phyloP scores from a whole-genome alignment of 1,284 basidiomycete species.

The Serendipita sp. region DNA sequence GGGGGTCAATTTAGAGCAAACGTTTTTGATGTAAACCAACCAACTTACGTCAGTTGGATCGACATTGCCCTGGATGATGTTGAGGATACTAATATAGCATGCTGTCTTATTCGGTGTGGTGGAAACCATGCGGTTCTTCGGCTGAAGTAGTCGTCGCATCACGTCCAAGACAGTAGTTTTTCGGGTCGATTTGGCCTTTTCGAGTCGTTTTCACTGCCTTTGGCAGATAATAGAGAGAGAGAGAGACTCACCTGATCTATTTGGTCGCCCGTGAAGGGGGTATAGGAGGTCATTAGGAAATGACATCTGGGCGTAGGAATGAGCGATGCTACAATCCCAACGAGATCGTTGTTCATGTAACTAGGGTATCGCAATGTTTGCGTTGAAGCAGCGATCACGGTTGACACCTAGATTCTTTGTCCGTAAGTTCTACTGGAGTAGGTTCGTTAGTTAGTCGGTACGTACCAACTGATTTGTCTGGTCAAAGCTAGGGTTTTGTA shows the following conservation, averaged over 20 bases:
- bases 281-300: slow-evolving; percentile 99
- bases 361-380: slow-evolving; percentile 95
- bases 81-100: slow-evolving; percentile 95
- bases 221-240: slow-evolving; percentile 1
- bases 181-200: slow-evolving; percentile 72
- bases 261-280: slow-evolving; percentile 92
- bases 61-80: slow-evolving; percentile 97
- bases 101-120: slow-evolving; percentile 81
- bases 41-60: slow-evolving; percentile 84
- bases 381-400: slow-evolving; percentile 93
- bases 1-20: not conserved
- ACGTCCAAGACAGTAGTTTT: slow-evolving; percentile 95
- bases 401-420: slow-evolving; percentile 54
- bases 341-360: slow-evolving; percentile 99
- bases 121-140: slow-evolving; percentile 98
- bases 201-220: slow-evolving; percentile 10
- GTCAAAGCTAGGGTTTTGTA: slow-evolving; percentile 83
- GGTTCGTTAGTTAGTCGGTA: slow-evolving; percentile 2
- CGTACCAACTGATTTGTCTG: slow-evolving; percentile 88
- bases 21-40: not conserved
- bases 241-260: slow-evolving; percentile 57
- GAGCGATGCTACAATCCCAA: slow-evolving; percentile 91
- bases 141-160: slow-evolving; percentile 93
- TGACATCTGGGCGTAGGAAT: slow-evolving; percentile 99
- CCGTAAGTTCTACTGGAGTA: slow-evolving; percentile 5